Evolutionary conservation across 352 stramenopile species (phyloP).

Genomic region (Pythium plurisporium): DNA sequence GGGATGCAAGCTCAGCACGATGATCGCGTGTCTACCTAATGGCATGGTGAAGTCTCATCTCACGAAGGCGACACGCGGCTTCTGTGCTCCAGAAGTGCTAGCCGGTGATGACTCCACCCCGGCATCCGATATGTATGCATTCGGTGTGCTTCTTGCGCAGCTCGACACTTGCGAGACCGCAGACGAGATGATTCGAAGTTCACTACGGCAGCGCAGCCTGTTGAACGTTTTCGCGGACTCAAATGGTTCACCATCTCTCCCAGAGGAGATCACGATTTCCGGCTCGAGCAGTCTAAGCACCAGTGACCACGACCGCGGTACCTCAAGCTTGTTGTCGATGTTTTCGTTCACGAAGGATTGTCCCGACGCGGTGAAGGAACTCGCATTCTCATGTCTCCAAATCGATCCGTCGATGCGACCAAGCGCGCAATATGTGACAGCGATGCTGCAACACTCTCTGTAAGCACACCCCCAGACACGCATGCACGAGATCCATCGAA

Average conservation of each 20-base stretch:
- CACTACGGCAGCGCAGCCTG: conserved; percentile 44
- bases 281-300: conserved; percentile 14
- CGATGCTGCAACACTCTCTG: conserved; percentile 51
- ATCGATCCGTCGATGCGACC: conserved; percentile 66
- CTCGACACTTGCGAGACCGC: conserved; percentile 35
- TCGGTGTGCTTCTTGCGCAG: conserved; percentile 27
- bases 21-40: conserved; percentile 57
- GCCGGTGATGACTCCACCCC: conserved; percentile 9
- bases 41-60: conserved; percentile 24
- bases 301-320: conserved; percentile 10
- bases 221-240: conserved; percentile 26
- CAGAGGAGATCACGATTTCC: conserved; percentile 3
- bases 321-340: conserved; percentile 46
- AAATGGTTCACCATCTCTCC: conserved; percentile 23
- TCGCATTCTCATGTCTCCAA: conserved; percentile 61
- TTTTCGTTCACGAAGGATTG: conserved; percentile 73
- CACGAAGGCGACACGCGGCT: conserved; percentile 15
- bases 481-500: not conserved
- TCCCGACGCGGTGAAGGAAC: conserved; percentile 43
- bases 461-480: not conserved
- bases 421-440: conserved; percentile 66
- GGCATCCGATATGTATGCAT: conserved; percentile 35
- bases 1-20: conserved; percentile 74
- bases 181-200: conserved; percentile 62
- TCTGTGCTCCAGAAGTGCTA: conserved; percentile 26